Conservation (phyloP, 2,329 filamentous ascomycete genomes). For the Cladosporium sp. region DNA sequence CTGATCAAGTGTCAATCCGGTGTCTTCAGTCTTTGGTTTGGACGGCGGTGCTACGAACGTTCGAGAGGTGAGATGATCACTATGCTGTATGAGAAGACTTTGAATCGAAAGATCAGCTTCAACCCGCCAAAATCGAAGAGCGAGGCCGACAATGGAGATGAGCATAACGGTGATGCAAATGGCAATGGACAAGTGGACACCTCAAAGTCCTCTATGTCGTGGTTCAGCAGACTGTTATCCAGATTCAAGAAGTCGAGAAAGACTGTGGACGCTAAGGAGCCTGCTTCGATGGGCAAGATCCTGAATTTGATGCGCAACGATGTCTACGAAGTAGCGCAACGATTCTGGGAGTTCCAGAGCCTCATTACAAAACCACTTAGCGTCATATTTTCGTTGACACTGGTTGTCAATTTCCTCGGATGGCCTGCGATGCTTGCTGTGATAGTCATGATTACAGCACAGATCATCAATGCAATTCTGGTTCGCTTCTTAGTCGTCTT, state of each 20-base stretch:
- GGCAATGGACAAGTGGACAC: constrained; percentile 18
- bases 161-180: constrained; percentile 20
- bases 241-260: constrained; percentile 24
- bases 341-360: constrained; percentile 81
- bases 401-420: constrained; percentile 76
- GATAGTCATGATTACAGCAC: constrained; percentile 56
- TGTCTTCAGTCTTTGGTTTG: constrained; percentile 74
- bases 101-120: constrained; percentile 58
- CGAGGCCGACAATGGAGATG: constrained; percentile 20
- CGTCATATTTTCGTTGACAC: constrained; percentile 65
- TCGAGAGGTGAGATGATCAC: constrained; percentile 82
- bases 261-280: constrained; percentile 41
- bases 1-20: constrained; percentile 61
- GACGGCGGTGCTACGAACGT: constrained; percentile 77
- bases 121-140: constrained; percentile 24
- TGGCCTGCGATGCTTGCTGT: constrained; percentile 72
- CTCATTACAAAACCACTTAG: constrained; percentile 73
- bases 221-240: neutral
- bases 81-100: constrained; percentile 75
- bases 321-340: constrained; percentile 74
- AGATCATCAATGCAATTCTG: constrained; percentile 64
- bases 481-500: constrained; percentile 63
- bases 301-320: constrained; percentile 79
- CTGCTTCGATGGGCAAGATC: constrained; percentile 84
- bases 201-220: neutral